These are phyloP conservation scores for Trichoderma atrobrunneum DNA, from an alignment of 2,329 filamentous ascomycete genomes.

Conservation along the genomic window DNA sequence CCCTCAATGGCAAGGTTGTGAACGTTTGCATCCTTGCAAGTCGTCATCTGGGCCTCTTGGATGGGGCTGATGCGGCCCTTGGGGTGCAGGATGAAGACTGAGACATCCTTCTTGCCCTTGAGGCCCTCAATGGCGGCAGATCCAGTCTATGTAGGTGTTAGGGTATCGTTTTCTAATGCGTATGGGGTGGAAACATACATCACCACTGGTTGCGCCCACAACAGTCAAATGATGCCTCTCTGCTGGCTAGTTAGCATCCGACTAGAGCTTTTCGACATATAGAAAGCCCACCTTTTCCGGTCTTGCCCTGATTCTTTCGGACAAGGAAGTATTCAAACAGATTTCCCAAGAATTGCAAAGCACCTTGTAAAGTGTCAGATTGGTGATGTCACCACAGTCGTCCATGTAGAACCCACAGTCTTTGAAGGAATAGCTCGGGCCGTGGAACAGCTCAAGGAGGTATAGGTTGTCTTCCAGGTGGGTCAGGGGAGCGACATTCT, in stretches of 20 bases:
- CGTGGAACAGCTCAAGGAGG: slow-evolving; percentile 92
- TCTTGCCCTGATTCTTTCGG: slow-evolving; percentile 68
- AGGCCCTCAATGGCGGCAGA: slow-evolving; percentile 95
- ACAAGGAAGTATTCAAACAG: slow-evolving; percentile 87
- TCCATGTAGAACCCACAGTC: slow-evolving; percentile 45
- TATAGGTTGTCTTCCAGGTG: slow-evolving; percentile 74
- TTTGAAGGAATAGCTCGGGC: slow-evolving; percentile 94
- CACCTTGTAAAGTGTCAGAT: slow-evolving; percentile 34
- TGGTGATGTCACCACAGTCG: not conserved
- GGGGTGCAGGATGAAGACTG: slow-evolving; percentile 91
- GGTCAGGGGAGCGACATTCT: slow-evolving; percentile 70
- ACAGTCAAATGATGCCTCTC: slow-evolving; percentile 80
- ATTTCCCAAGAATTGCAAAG: slow-evolving; percentile 90
- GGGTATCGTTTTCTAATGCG: not conserved
- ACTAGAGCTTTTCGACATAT: not conserved
- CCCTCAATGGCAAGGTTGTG: slow-evolving; percentile 88
- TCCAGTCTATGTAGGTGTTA: slow-evolving; percentile 54
- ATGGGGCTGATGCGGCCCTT: slow-evolving; percentile 88
- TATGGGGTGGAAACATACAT: slow-evolving; percentile 32
- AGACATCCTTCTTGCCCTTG: slow-evolving; percentile 93
- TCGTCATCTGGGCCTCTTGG: slow-evolving; percentile 97
- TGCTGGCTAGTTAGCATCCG: slow-evolving; percentile 24
- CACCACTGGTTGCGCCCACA: slow-evolving; percentile 81
- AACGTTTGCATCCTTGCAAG: slow-evolving; percentile 83
- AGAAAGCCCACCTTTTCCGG: slow-evolving; percentile 45